Evolutionary conservation across 2,329 filamentous ascomycete species (phyloP), one percentile per base, ranked within the genome.

Genomic region (Penicillium sp.): DNA sequence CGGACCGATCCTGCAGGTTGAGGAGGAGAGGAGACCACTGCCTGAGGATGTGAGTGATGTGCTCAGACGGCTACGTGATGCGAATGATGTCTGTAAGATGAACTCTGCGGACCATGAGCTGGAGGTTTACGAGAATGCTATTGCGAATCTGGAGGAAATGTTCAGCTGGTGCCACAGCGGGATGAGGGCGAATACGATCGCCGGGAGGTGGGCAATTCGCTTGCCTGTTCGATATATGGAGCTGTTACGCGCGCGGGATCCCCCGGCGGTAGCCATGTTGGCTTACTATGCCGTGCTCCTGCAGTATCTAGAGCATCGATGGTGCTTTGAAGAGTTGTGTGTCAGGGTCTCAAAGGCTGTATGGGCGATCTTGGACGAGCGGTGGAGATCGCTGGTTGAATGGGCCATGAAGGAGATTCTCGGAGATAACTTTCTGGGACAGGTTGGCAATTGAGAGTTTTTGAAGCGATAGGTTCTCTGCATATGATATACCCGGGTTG

Each of bases 281-380:
- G 35, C 86, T 76, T 62, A 80, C 83, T 56, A 81, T 82, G 58
- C 75, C 83, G 19, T 74, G 41, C 72, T 87, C 16, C 80, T 83
- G 56, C 76, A 77, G 33, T 75, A 81, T 53, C 77, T 85, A 52
- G 67, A 75, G 25, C 72, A 84, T 27, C 61, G 62, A 5, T 89
- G 86, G 86, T 88, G 84, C 80, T 70, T 87, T 9, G 77, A 81
- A 30, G 84, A 84, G 34, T 83, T 86, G 60, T 78, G 83, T 14
- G 77, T 79, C 13, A 77, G 82, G 47, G 83, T 88, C 59, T 80
- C 87, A 7, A 80, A 81, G 63, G 84, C 84, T 16, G 76, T 87
- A 18, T 69, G 66, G 64, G 49, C 55, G 29, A 50, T 63, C 13
- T 37, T 70, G 37, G 64, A 68, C 44, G 60, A 61, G 29, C 49